These are phyloP conservation scores for Typha latifolia DNA, from an alignment of 176 grass and related monocot species.

Conservation along the genomic window DNA sequence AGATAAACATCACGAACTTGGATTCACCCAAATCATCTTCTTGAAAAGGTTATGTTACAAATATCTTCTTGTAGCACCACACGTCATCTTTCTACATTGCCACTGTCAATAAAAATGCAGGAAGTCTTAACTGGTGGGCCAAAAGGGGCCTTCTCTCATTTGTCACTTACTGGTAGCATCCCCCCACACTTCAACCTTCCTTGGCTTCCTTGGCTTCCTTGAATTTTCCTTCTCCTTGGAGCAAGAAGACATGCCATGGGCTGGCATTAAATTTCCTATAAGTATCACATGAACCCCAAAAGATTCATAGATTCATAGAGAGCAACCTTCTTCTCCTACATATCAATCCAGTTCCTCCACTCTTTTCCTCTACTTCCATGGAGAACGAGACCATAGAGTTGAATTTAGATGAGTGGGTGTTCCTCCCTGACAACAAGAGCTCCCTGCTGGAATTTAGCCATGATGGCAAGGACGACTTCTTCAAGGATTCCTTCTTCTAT, in stretches of 20 bases:
- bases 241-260: conserved; percentile 2
- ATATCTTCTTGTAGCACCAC: too few relatives aligned
- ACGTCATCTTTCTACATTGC: too few relatives aligned
- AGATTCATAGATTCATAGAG: background rate
- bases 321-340: background rate
- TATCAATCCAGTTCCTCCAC: too few relatives aligned
- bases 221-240: too few relatives aligned
- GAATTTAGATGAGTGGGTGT: conserved; percentile 76
- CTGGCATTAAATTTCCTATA: background rate
- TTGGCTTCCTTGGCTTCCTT: too few relatives aligned
- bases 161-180: conserved; percentile 7
- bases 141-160: background rate
- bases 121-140: background rate
- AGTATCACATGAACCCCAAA: background rate
- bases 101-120: too few relatives aligned
- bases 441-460: conserved; percentile 5
- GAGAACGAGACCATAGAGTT: conserved; percentile 24
- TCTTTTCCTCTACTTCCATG: conserved; percentile 13
- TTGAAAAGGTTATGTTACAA: too few relatives aligned
- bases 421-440: conserved; percentile 21
- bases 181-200: too few relatives aligned
- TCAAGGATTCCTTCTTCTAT: conserved; percentile 18
- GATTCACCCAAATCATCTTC: too few relatives aligned
- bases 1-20: too few relatives aligned
- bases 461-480: conserved; percentile 13